These are phyloP conservation scores for Scytalidium sp. DNA, from an alignment of 2,329 filamentous ascomycete species.

Conservation along the genomic window DNA sequence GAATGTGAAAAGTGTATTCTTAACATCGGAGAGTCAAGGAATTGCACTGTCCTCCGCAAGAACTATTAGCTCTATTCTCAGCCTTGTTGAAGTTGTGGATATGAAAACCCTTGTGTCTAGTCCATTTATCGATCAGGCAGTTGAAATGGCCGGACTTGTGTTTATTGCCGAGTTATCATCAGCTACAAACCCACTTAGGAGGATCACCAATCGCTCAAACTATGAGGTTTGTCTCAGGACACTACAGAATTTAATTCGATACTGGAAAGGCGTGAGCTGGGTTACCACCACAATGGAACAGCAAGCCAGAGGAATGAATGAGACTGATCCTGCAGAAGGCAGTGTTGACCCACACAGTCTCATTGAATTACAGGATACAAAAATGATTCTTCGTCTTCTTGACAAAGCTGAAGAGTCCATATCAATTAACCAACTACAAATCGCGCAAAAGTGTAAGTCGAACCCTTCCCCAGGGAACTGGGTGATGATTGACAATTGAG, in stretches of 20 bases:
- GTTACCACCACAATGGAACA: slow-evolving; percentile 5
- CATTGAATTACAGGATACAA: slow-evolving; percentile 2
- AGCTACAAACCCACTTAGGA: not conserved
- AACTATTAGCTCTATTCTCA: slow-evolving; percentile 5
- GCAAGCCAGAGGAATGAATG: not conserved
- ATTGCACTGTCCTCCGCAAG: slow-evolving; percentile 2
- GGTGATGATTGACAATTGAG: not conserved
- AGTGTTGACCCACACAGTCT: slow-evolving; percentile 4
- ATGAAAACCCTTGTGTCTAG: slow-evolving; percentile 1
- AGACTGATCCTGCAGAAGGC: slow-evolving; percentile 1
- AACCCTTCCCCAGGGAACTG: not conserved
- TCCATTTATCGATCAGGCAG: slow-evolving; percentile 6
- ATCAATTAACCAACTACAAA: not conserved
- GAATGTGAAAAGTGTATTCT: not conserved
- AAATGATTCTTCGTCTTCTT: not conserved
- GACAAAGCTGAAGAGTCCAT: not conserved
- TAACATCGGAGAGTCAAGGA: slow-evolving; percentile 1
- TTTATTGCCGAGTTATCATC: slow-evolving; percentile 5
- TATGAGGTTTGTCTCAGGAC: slow-evolving; percentile 3
- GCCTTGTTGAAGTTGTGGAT: slow-evolving; percentile 5
- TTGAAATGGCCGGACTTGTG: slow-evolving; percentile 5
- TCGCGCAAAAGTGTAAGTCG: not conserved
- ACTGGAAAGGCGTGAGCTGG: slow-evolving; percentile 5
- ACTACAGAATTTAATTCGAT: not conserved
- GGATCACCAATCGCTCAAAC: not conserved